Evolutionary conservation across 139 green algal species (phyloP).

Genomic region (Volvox africanus): DNA sequence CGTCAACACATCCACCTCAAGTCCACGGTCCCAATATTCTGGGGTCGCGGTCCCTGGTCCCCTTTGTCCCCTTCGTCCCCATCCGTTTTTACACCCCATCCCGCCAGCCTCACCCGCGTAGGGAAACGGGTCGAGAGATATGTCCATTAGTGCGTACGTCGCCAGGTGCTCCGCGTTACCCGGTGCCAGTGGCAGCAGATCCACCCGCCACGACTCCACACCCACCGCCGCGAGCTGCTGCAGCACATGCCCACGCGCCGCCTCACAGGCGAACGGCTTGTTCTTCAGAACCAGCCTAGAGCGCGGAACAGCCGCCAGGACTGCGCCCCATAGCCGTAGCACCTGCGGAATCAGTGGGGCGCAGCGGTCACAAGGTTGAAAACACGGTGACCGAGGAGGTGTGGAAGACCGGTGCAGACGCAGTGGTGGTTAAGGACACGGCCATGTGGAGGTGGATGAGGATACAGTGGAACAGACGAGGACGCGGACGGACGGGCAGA

Average conservation of each 20-base stretch:
- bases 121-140: constrained; percentile 95
- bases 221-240: constrained; percentile 62
- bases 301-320: constrained; percentile 77
- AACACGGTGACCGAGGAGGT: no score
- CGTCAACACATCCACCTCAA: background rate
- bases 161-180: constrained; percentile 88
- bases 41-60: no score
- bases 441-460: no score
- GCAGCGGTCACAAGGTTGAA: no score
- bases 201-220: constrained; percentile 80
- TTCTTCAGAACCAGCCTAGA: constrained; percentile 95
- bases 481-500: no score
- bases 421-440: no score
- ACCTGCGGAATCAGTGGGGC: constrained; percentile 60
- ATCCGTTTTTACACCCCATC: no score
- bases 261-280: constrained; percentile 96
- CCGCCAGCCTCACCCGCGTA: constrained; percentile 81
- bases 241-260: constrained; percentile 67
- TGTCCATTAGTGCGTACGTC: constrained; percentile 88
- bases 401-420: no score
- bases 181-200: constrained; percentile 88
- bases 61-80: no score
- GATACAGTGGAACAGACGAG: no score
- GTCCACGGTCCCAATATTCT: no score
- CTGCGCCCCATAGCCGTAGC: constrained; percentile 83